Base-by-base conservation (phyloP, 345 rosid species). In the Heritiera fomes region DNA sequence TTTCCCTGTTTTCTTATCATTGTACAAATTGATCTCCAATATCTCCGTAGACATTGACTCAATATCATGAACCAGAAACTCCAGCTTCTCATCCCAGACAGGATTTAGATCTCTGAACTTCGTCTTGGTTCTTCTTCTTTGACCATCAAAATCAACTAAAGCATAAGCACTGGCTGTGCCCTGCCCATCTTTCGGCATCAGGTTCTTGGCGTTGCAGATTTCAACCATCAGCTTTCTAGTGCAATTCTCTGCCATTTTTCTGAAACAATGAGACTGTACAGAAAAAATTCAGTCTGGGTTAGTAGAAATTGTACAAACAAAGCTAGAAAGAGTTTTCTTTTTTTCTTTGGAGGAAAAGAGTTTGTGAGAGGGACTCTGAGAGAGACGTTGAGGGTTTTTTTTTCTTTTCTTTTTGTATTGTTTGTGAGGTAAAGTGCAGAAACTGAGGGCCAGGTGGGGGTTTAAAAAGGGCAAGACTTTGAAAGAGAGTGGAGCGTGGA, bases 151-250 rank as follows among this genome's bases (percentile, higher is more conserved):
- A 73, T 95, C 98, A 1, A 90, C 93, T 9, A 91, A 81, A 3
- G 91, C 98, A 52, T 89, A 95, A 1, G 98, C 93, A 55, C 97
- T 95, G 0, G 98, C 97, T 0, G 98, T 93, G 30, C 97, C 98
- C 76, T 95, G 98, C 14, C 98, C 98, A 72, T 95, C 98, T 47
- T 93, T 95, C 0, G 95, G 98, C 98, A 93, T 93, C 58, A 93
- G 77, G 61, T 93, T 93, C 77, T 86, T 91, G n/a, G 97, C 98
- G 52, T 84, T 88, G 83, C 89, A 89, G 75, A 95, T 90, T 81
- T 93, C 97, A 5, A 95, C 95, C 0, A 91, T 81, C 18, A 95
- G 89, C 84, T 91, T 95, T 68, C 95, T 85, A 1, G 80, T 72
- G 77, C 86, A 63, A 55, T 75, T 71, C 30, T 90, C 97, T 46